Evolutionary conservation across 2,329 filamentous ascomycete species (phyloP).

Genomic region (Aschersonia sp.): DNA sequence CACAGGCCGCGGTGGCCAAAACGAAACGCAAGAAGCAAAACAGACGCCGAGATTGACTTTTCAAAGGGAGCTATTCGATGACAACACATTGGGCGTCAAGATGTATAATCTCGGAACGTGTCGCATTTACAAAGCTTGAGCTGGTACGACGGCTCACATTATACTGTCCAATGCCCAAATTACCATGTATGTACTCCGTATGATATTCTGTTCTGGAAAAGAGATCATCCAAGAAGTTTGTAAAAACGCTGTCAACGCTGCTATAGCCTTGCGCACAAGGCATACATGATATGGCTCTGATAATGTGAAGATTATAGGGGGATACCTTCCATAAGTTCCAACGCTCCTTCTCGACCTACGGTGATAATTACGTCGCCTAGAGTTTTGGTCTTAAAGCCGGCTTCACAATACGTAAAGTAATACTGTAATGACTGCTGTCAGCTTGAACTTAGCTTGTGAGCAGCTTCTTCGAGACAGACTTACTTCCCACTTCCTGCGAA

Average conservation of each 20-base stretch:
- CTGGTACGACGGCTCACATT: too few relatives aligned
- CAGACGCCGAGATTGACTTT: too few relatives aligned
- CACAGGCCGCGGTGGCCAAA: conserved; percentile 1
- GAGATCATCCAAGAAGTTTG: too few relatives aligned
- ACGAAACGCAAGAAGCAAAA: not conserved
- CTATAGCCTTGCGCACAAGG: not conserved
- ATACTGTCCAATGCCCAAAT: too few relatives aligned
- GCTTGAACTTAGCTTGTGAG: not conserved
- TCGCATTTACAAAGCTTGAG: too few relatives aligned
- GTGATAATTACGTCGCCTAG: conserved; percentile 62
- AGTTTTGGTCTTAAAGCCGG: conserved; percentile 57
- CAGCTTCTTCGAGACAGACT: conserved; percentile 7
- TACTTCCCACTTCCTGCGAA: conserved; percentile 58
- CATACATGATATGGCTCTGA: not conserved
- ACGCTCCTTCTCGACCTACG: conserved; percentile 47
- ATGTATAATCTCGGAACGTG: too few relatives aligned
- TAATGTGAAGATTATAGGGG: conserved; percentile 30
- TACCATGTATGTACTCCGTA: too few relatives aligned
- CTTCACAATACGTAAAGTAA: conserved; percentile 65
- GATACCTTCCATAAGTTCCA: conserved; percentile 57
- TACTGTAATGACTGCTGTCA: conserved; percentile 27
- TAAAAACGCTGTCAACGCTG: not conserved
- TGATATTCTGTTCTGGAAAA: too few relatives aligned
- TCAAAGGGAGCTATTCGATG: too few relatives aligned
- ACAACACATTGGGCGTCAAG: too few relatives aligned